Base-by-base conservation (phyloP, 345 rosid genomes). In the Euphorbia lathyris region DNA sequence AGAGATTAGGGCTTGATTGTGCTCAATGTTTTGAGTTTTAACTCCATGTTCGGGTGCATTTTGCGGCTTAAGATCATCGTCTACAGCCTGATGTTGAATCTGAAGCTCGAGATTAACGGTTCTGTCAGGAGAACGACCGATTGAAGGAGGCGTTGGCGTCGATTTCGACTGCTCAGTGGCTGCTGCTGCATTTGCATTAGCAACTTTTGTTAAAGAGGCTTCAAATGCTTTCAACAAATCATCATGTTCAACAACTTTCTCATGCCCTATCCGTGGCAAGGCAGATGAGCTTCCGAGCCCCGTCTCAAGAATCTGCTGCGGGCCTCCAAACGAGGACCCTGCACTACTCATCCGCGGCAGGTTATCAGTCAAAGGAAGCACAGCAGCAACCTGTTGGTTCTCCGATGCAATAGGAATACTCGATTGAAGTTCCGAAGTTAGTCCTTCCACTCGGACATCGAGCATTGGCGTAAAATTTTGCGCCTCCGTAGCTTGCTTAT, bases 401-500 rank as follows among this genome's bases (percentile, higher is more conserved):
- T 68, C 82, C 26, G 34, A 29, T 19, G 57, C 50, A 68, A 47
- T 9, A 36, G 70, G 51, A 69, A 57, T 45, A 64, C 65, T 40
- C 5, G 81, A 63, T 65, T 72, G 66, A 74, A 58, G 62, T 58
- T 69, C 78, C 36, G 73, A 55, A 38, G 66, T 64, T 58, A 58
- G 38, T 53, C 73, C 63, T 65, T 30, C 72, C 62, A 70, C 77
- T 53, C 71, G 76, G 76, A 59, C 51, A 17, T 45, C 51, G 17
- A 45, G 17, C 51, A 58, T 65, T 40, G 77, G 74, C 66, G 62
- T 47, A 10, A 69, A 70, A 7, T 69, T 61, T 25, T 75, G 74
- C 63, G 32, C 47, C 59, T 77, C 83, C 67, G 58, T 64, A 13
- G 82, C 64, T 72, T 78, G 84, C 76, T 70, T 80, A 45, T 63